phyloP scores from a whole-genome alignment of 2,329 filamentous ascomycete genomes.

The Trichoderma afroharzianum region DNA sequence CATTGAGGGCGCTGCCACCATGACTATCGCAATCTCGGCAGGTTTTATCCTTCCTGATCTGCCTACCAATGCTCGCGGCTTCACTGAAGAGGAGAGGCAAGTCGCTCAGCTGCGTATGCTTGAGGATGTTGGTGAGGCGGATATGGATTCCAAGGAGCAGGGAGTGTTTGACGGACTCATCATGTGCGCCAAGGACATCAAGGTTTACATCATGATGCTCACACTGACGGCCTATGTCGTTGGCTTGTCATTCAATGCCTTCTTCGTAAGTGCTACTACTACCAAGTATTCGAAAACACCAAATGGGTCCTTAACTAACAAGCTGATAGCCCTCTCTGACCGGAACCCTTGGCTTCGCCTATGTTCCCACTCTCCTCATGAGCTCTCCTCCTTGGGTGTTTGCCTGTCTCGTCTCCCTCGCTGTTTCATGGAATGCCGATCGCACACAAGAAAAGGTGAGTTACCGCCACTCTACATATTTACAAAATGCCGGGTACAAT shows the following conservation, averaged over 20 bases:
- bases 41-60: conserved; percentile 52
- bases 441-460: conserved; percentile 50
- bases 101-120: conserved; percentile 54
- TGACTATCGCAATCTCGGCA: conserved; percentile 44
- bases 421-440: conserved; percentile 55
- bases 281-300: no score
- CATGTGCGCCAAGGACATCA: conserved; percentile 57
- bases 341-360: conserved; percentile 48
- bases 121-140: conserved; percentile 56
- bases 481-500: neutral
- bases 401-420: conserved; percentile 53
- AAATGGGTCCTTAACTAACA: conserved; percentile 3
- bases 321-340: conserved; percentile 45
- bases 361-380: conserved; percentile 53
- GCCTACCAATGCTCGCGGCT: conserved; percentile 54
- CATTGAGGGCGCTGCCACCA: conserved; percentile 54
- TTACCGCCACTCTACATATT: neutral
- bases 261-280: conserved; percentile 42
- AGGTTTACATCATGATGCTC: conserved; percentile 62
- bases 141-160: conserved; percentile 48
- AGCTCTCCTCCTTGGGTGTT: conserved; percentile 58
- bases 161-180: conserved; percentile 50
- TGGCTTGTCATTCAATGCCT: conserved; percentile 56
- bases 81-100: conserved; percentile 55
- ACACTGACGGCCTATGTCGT: conserved; percentile 60